These are phyloP conservation scores for Tetrahymena thermophila DNA, from an alignment of 73 alveolate species.

Conservation along the genomic window DNA sequence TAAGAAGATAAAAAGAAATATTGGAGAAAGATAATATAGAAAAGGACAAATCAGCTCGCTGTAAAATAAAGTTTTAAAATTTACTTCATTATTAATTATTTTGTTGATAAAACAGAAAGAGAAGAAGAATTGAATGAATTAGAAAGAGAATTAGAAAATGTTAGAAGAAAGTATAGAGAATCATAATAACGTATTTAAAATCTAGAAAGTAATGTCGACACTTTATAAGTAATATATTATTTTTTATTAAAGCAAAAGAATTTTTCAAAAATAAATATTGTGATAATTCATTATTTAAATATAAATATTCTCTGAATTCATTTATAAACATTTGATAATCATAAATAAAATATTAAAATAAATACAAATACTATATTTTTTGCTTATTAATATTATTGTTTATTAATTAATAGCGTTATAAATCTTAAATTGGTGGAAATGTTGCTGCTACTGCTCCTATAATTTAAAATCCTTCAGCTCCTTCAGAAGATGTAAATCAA, in stretches of 20 bases:
- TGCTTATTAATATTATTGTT: background rate
- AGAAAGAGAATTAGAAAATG: slow-evolving; percentile 27
- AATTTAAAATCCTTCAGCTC: slow-evolving; percentile 4
- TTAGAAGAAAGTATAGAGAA: slow-evolving; percentile 39
- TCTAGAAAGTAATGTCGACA: slow-evolving; percentile 16
- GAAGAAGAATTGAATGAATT: slow-evolving; percentile 26
- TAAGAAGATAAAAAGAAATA: background rate
- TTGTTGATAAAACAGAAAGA: background rate
- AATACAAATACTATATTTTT: background rate
- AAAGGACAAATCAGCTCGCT: background rate
- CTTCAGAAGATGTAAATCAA: background rate
- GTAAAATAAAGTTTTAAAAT: background rate
- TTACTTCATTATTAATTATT: background rate
- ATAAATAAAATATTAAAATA: too few species aligned
- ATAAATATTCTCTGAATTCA: too few species aligned
- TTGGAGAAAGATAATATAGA: slow-evolving; percentile 2
- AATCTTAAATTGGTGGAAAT: background rate
- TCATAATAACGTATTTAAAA: slow-evolving; percentile 18
- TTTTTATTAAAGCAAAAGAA: too few species aligned
- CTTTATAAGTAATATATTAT: background rate
- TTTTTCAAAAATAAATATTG: too few species aligned
- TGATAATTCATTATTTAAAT: too few species aligned
- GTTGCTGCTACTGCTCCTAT: background rate
- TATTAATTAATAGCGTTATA: background rate
- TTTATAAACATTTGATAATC: too few species aligned